Evolutionary conservation across 2,329 filamentous ascomycete genomes (phyloP).

Genomic region (Talaromyces sp.): DNA sequence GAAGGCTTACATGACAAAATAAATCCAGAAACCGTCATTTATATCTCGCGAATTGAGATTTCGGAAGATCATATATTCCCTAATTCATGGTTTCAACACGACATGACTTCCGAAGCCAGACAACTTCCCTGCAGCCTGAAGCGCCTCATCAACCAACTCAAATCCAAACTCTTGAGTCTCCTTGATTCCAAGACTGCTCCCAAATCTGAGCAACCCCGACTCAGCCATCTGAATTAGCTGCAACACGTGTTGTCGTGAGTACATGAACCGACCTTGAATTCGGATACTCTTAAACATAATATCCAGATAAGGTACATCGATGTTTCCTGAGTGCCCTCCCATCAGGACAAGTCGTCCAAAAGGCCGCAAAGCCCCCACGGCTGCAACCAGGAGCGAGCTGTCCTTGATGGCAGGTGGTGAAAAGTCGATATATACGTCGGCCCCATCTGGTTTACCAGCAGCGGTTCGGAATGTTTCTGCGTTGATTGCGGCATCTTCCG

Average conservation of each 20-base stretch:
- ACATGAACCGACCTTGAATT: conserved; percentile 19
- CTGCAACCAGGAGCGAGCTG: conserved; percentile 9
- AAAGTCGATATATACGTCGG: conserved; percentile 17
- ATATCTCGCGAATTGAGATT: too few relatives aligned
- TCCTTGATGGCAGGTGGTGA: conserved; percentile 15
- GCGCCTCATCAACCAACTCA: conserved; percentile 9
- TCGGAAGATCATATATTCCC: neutral
- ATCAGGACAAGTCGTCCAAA: conserved; percentile 12
- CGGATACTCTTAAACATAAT: conserved; percentile 18
- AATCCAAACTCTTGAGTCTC: conserved; percentile 18
- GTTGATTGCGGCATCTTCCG: conserved; percentile 4
- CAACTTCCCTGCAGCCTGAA: conserved; percentile 6
- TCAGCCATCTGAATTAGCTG: conserved; percentile 17
- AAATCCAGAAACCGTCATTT: too few relatives aligned
- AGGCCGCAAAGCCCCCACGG: conserved; percentile 4
- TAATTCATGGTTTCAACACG: conserved; percentile 5
- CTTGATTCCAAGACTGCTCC: conserved; percentile 5
- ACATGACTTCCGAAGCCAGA: neutral
- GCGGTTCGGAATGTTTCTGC: neutral
- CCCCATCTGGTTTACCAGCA: conserved; percentile 10
- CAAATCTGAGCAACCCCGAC: conserved; percentile 6
- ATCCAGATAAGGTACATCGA: conserved; percentile 13
- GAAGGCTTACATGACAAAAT: too few relatives aligned
- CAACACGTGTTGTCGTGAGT: conserved; percentile 13
- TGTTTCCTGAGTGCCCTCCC: neutral